Conservation (phyloP, 1,139 yeast species). For the Suhomyces bokatorum region DNA sequence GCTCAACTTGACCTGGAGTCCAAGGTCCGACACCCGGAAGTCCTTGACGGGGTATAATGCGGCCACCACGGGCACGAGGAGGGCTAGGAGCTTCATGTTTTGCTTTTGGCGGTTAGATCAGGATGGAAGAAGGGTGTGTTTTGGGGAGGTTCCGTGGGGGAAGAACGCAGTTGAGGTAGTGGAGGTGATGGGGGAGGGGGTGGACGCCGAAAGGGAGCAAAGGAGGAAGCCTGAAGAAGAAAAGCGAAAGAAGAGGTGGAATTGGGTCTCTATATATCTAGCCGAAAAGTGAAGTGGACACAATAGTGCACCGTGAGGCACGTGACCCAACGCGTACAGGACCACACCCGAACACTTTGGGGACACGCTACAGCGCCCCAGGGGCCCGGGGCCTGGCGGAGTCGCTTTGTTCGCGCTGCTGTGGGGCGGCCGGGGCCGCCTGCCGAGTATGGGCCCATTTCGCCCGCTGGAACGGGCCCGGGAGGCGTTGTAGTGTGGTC, state of each 20-base stretch:
- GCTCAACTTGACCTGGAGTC: neutral
- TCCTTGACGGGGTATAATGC: slow-evolving; percentile 8
- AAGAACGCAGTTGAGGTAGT: neutral
- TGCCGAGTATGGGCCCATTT: too few species aligned
- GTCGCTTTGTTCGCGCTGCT: too few species aligned
- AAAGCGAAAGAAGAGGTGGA: neutral
- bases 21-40: slow-evolving; percentile 7
- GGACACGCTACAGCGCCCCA: neutral
- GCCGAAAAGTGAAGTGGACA: slow-evolving; percentile 2
- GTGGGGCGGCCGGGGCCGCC: too few species aligned
- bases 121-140: neutral
- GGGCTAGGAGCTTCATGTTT: slow-evolving; percentile 2
- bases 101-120: neutral
- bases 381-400: too few species aligned
- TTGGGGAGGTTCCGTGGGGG: neutral
- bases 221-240: neutral
- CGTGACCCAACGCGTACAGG: neutral
- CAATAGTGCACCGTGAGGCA: neutral
- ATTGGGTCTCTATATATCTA: slow-evolving; percentile 1
- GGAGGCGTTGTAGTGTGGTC: neutral
- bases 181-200: neutral
- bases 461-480: too few species aligned
- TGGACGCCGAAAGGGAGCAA: neutral
- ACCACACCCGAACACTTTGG: neutral
- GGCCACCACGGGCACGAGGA: slow-evolving; percentile 1